These are phyloP conservation scores for Coniochaeta sp. DNA, from an alignment of 2,329 filamentous ascomycete species.

Conservation along the genomic window DNA sequence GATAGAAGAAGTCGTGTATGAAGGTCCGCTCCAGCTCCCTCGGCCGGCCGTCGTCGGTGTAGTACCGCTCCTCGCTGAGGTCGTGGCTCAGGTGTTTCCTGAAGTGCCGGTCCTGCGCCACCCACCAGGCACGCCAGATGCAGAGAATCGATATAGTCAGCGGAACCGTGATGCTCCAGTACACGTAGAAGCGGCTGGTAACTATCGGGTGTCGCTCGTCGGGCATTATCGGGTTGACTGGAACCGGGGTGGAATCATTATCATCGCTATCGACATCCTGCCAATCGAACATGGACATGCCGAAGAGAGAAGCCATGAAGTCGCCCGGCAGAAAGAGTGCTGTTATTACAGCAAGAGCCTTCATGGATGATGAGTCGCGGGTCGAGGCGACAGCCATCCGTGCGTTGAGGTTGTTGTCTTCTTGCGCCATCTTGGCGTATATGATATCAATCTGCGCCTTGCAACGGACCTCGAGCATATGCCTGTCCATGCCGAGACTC, in stretches of 20 bases:
- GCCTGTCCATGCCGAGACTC: conserved; percentile 36
- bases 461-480: conserved; percentile 38
- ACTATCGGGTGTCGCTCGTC: conserved; percentile 13
- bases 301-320: conserved; percentile 37
- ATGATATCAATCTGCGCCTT: conserved; percentile 41
- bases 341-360: conserved; percentile 39
- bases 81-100: conserved; percentile 35
- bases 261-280: conserved; percentile 20
- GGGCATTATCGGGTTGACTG: not conserved
- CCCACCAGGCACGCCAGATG: conserved; percentile 39
- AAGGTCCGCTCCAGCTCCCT: conserved; percentile 34
- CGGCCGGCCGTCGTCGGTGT: conserved; percentile 36
- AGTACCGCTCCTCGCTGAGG: conserved; percentile 40
- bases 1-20: conserved; percentile 34
- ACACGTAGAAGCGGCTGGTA: conserved; percentile 36
- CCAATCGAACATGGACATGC: conserved; percentile 41
- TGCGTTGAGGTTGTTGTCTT: conserved; percentile 38
- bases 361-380: conserved; percentile 39
- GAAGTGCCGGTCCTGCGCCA: conserved; percentile 38
- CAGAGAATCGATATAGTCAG: conserved; percentile 34
- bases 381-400: conserved; percentile 32
- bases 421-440: conserved; percentile 42
- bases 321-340: conserved; percentile 40
- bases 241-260: conserved; percentile 16
- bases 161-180: conserved; percentile 37